These are phyloP conservation scores for Calocybe gangraenosa DNA, from an alignment of 768 basidiomycete genomes.

Conservation along the genomic window DNA sequence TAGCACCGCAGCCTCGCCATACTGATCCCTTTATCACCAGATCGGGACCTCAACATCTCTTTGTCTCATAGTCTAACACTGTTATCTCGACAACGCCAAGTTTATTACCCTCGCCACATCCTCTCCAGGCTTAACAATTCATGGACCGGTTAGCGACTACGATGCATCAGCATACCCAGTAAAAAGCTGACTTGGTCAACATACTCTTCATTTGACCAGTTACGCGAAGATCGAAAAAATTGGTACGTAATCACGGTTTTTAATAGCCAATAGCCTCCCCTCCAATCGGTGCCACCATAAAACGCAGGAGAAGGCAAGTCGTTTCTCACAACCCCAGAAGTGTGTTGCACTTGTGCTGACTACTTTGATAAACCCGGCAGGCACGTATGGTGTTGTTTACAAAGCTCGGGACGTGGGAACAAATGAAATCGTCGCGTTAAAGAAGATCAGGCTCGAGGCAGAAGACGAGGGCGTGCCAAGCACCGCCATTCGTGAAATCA, in stretches of 20 bases:
- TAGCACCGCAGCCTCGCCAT: background rate
- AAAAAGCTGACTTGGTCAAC: slow-evolving; percentile 16
- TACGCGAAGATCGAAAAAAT: slow-evolving; percentile 99
- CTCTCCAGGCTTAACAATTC: background rate
- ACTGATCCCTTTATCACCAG: slow-evolving; percentile 8
- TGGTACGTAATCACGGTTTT: slow-evolving; percentile 56
- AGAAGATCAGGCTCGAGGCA: slow-evolving; percentile 97
- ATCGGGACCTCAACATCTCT: slow-evolving; percentile 14
- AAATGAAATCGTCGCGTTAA: slow-evolving; percentile 88
- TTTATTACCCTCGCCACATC: slow-evolving; percentile 1
- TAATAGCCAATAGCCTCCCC: background rate
- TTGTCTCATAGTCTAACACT: slow-evolving; percentile 12
- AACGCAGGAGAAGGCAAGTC: slow-evolving; percentile 48
- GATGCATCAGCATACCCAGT: slow-evolving; percentile 10
- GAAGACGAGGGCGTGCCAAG: slow-evolving; percentile 99
- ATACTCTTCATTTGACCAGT: slow-evolving; percentile 35
- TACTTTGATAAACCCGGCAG: too few species aligned
- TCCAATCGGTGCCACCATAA: slow-evolving; percentile 3
- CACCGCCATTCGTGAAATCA: slow-evolving; percentile 98
- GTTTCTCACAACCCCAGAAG: background rate
- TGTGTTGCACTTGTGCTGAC: slow-evolving; percentile 12
- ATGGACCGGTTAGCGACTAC: slow-evolving; percentile 43
- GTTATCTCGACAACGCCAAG: slow-evolving; percentile 6
- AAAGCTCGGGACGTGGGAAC: slow-evolving; percentile 83
- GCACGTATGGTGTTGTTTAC: slow-evolving; percentile 98